phyloP scores from a whole-genome alignment of 2,329 filamentous ascomycete species.

The Paracorniculantispora psalliotae region DNA sequence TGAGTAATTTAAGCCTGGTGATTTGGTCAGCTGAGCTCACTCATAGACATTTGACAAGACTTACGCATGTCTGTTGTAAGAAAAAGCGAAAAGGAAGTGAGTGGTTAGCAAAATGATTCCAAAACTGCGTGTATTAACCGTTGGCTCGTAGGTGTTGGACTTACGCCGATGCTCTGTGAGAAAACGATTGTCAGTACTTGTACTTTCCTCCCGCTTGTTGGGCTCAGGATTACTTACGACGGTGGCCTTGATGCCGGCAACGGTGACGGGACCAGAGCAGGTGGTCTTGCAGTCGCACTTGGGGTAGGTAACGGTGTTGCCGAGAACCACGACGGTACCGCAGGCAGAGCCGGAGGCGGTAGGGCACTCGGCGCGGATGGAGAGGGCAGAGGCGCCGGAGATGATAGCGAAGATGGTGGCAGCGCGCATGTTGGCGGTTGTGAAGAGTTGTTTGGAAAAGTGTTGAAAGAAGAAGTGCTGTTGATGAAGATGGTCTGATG shows the following conservation, averaged over 20 bases:
- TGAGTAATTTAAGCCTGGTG: background rate
- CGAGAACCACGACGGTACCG: background rate
- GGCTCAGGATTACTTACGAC: conserved; percentile 1
- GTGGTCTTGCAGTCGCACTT: conserved; percentile 1
- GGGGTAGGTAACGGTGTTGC: conserved; percentile 3
- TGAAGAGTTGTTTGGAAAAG: background rate
- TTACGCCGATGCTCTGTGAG: conserved; percentile 10
- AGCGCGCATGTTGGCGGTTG: conserved; percentile 2
- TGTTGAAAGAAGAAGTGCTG: background rate
- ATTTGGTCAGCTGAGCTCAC: conserved; percentile 1
- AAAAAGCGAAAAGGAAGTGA: background rate
- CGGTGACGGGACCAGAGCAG: background rate
- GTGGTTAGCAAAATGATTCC: conserved; percentile 5
- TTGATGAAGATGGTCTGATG: background rate
- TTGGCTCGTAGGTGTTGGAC: background rate
- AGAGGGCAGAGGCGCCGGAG: conserved; percentile 8
- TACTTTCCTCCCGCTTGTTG: background rate
- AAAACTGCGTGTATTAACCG: background rate
- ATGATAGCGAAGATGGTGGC: conserved; percentile 9
- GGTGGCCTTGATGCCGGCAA: background rate
- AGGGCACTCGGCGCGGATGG: conserved; percentile 11
- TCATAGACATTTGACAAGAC: background rate
- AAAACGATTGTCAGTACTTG: background rate
- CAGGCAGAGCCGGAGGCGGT: conserved; percentile 9
- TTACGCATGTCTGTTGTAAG: conserved; percentile 1